Percentiles rank a stretch among this genome's conserved stretches.
Evolutionary conservation across 2,329 filamentous ascomycete species (phyloP).

Genomic region (Aspergillus brasiliensis): DNA sequence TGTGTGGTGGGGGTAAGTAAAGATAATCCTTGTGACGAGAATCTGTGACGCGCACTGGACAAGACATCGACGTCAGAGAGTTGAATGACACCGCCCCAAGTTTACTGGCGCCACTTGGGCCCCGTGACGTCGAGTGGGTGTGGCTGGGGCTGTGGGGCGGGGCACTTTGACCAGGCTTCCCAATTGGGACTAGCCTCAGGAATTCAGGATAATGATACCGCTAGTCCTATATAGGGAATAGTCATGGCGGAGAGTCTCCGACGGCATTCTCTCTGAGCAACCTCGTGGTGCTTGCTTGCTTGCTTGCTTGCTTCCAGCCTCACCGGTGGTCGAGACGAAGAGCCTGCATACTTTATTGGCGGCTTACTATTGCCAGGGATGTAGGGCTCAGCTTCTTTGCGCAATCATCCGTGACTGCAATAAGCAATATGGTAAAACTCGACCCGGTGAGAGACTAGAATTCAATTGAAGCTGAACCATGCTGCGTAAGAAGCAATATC

Average conservation of each 20-base stretch:
- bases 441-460: not conserved
- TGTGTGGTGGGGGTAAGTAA: not conserved
- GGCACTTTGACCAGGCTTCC: not conserved
- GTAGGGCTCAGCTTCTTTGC: not conserved
- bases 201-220: not conserved
- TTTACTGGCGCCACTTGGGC: not conserved
- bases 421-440: not conserved
- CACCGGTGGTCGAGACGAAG: not conserved
- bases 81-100: not conserved
- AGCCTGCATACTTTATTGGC: no score
- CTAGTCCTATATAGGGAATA: not conserved
- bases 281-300: no score
- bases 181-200: not conserved
- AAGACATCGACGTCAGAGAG: constrained; percentile 17
- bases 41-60: constrained; percentile 9
- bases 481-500: not conserved
- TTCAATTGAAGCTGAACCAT: not conserved
- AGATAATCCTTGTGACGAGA: not conserved
- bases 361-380: not conserved
- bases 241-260: not conserved
- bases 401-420: not conserved
- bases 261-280: no score
- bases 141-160: not conserved
- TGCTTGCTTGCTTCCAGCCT: not conserved
- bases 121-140: not conserved